Conservation (phyloP, 169 alveolate genomes). For the Nephromyces sp. region DNA sequence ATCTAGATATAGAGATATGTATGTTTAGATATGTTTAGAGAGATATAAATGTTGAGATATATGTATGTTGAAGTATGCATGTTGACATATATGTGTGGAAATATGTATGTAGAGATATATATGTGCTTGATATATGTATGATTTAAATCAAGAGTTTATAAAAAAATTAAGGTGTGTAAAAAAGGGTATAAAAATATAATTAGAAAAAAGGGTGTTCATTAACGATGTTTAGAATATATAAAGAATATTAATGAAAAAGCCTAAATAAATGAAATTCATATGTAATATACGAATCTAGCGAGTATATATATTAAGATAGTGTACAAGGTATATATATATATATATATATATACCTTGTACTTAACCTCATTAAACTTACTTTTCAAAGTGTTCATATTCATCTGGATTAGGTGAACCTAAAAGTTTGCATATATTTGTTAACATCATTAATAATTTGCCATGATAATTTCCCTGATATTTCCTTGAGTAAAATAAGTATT, state of each 20-base stretch:
- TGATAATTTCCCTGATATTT: background rate
- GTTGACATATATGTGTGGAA: background rate
- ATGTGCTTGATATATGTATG: background rate
- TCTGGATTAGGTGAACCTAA: background rate
- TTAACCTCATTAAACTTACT: background rate
- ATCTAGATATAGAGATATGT: too few species aligned
- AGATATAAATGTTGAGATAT: background rate
- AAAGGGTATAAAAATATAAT: too few species aligned
- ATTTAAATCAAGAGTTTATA: background rate
- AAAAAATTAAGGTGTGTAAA: too few species aligned
- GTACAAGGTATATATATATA: too few species aligned
- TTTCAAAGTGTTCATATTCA: background rate
- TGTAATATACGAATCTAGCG: too few species aligned
- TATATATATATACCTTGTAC: too few species aligned
- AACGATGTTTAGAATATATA: too few species aligned
- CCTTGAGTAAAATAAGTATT: background rate
- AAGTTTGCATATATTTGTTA: slow-evolving; percentile 10
- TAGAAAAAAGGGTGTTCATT: too few species aligned
- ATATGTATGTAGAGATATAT: background rate
- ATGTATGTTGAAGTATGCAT: background rate
- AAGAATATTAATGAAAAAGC: too few species aligned
- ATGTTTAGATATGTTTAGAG: background rate
- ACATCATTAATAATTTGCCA: slow-evolving; percentile 1
- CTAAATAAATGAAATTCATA: too few species aligned
- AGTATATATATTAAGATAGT: too few species aligned